Evolutionary conservation across 805 yeast species (phyloP).

Genomic region (Barnettozyma sp.): DNA sequence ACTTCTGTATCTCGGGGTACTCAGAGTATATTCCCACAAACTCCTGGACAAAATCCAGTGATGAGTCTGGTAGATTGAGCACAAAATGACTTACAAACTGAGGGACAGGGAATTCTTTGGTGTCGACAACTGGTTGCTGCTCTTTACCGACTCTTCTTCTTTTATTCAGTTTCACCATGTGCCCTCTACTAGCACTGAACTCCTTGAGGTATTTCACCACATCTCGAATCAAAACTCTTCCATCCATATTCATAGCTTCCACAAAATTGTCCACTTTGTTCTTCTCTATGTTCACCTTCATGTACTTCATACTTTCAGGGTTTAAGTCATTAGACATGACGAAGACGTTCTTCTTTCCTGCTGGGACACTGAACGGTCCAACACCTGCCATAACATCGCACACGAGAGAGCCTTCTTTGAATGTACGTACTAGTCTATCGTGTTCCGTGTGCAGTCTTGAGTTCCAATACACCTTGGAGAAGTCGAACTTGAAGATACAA

Average conservation of each 20-base stretch:
- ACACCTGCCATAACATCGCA: slow-evolving; percentile 98
- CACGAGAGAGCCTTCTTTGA: slow-evolving; percentile 63
- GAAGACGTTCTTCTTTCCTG: slow-evolving; percentile 73
- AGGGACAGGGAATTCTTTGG: slow-evolving; percentile 38
- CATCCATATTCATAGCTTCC: slow-evolving; percentile 66
- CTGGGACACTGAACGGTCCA: slow-evolving; percentile 97
- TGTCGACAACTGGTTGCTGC: slow-evolving; percentile 11
- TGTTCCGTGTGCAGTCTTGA: slow-evolving; percentile 93
- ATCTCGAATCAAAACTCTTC: slow-evolving; percentile 65
- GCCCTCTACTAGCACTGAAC: slow-evolving; percentile 35
- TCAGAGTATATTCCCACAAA: slow-evolving; percentile 64
- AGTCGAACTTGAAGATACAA: slow-evolving; percentile 76
- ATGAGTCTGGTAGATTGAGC: slow-evolving; percentile 95
- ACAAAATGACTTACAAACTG: slow-evolving; percentile 62
- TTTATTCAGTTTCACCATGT: slow-evolving; percentile 32
- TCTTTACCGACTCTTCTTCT: slow-evolving; percentile 29
- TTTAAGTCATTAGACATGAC: slow-evolving; percentile 92
- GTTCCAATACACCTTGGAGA: slow-evolving; percentile 95
- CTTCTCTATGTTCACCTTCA: slow-evolving; percentile 52
- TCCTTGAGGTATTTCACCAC: slow-evolving; percentile 48
- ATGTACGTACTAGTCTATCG: slow-evolving; percentile 60
- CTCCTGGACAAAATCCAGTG: slow-evolving; percentile 72
- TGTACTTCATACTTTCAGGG: slow-evolving; percentile 73
- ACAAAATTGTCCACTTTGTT: slow-evolving; percentile 63
- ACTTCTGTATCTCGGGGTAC: slow-evolving; percentile 29